These are phyloP conservation scores for Capniomyces stellatus DNA, from an alignment of 371 early-diverging fungal genomes.

Conservation along the genomic window DNA sequence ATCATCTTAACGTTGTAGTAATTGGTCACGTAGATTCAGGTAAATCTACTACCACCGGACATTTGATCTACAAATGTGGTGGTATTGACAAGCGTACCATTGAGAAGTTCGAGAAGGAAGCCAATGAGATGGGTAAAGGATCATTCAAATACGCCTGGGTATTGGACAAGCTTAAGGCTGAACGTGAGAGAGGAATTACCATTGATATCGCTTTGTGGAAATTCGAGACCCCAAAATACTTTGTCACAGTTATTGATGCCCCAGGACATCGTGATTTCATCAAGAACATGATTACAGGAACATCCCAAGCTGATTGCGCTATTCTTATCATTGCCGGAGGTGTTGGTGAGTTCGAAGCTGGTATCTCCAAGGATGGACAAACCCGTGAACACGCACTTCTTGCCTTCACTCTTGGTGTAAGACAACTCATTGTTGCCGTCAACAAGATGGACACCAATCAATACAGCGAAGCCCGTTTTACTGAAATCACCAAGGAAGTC, in stretches of 20 bases:
- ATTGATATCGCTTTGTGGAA: conserved; percentile 93
- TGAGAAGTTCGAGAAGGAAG: conserved; percentile 98
- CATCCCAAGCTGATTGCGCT: conserved; percentile 94
- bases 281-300: conserved; percentile 99
- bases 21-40: conserved; percentile 99
- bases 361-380: conserved; percentile 98
- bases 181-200: conserved; percentile 97
- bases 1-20: conserved; percentile 93
- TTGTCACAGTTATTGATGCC: conserved; percentile 92
- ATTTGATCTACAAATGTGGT: conserved; percentile 98
- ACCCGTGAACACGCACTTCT: conserved; percentile 99
- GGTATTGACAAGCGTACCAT: conserved; percentile 98
- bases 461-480: conserved; percentile 86
- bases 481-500: conserved; percentile 86
- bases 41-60: conserved; percentile 88
- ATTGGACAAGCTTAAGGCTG: conserved; percentile 92
- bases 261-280: conserved; percentile 99
- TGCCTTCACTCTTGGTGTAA: conserved; percentile 93
- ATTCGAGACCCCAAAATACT: conserved; percentile 92
- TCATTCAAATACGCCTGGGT: conserved; percentile 97
- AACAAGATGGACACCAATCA: conserved; percentile 98
- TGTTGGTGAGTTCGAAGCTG: conserved; percentile 96
- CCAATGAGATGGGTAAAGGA: conserved; percentile 96
- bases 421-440: conserved; percentile 92
- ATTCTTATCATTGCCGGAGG: conserved; percentile 92